Evolutionary conservation across 1,284 basidiomycete genomes (phyloP), one percentile per base, ranked within the genome.

Genomic region (Moesziomyces sp.): DNA sequence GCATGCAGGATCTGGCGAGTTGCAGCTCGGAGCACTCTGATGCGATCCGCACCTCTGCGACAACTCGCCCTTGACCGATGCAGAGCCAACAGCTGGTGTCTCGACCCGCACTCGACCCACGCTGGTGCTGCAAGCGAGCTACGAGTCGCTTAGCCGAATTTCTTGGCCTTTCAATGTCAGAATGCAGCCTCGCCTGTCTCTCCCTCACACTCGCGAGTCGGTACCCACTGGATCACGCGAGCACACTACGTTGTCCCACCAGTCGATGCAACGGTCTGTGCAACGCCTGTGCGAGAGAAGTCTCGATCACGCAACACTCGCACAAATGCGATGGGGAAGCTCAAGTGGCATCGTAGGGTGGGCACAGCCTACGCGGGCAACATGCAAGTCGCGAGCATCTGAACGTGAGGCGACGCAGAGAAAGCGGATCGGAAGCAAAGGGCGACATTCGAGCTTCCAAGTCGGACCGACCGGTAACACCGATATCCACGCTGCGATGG

Each of bases 21-120:
- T 40, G 24, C 45, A 49, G 52, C 44, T 54, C 58, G 64, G 64
- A 67, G 61, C 26, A 61, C 50, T 43, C 53, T 61, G 54, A 54
- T 57, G 58, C 64, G 64, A 67, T 55, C 62, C 51, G 28, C 26
- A 28, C 26, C 26, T 28, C 26, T 28, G 26, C 26, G 26, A 28
- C 26, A 28, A 28, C 26, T 7, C 2, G 30, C 24, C 21, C 14
- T 34, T 34, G 26, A 46, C 52, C 28, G 44, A 16, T 24, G 19
- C n/a, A 46, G 24, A 11, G 19, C 45, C 19, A 28, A 28, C 6
- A 28, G 26, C 26, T 28, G 6, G 26, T 7, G 5, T 19, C 23
- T 26, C 19, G 19, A 23, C n/a, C 45, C 6, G 21, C 18, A 42
- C 48, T 35, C 46, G 46, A 56, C 11, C 30, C 30, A 34, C 30